Percentiles rank a stretch among this genome's conserved stretches.
These are phyloP conservation scores for Westerdykella aurantiaca DNA, from an alignment of 2,329 filamentous ascomycete species.

Conservation along the genomic window DNA sequence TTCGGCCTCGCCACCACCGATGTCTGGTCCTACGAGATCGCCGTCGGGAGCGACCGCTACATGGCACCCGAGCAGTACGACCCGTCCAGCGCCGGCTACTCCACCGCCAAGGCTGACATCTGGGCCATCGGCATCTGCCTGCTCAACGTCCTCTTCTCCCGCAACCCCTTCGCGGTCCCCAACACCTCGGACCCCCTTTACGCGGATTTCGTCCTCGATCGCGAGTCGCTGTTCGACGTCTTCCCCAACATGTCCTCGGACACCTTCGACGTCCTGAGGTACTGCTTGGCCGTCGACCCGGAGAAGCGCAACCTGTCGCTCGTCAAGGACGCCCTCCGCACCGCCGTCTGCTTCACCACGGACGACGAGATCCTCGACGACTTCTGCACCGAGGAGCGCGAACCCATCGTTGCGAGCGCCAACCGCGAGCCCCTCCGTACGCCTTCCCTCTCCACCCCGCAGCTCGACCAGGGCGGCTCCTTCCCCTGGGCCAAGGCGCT, in stretches of 20 bases:
- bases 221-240: conserved; percentile 93
- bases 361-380: conserved; percentile 88
- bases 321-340: conserved; percentile 70
- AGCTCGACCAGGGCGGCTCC: conserved; percentile 66
- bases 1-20: conserved; percentile 90
- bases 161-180: conserved; percentile 90
- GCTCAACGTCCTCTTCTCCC: conserved; percentile 91
- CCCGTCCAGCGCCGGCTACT: conserved; percentile 79
- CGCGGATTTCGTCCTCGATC: conserved; percentile 86
- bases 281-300: conserved; percentile 88
- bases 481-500: conserved; percentile 96
- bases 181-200: conserved; percentile 89
- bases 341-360: conserved; percentile 85
- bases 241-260: conserved; percentile 99
- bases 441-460: conserved; percentile 85
- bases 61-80: conserved; percentile 99
- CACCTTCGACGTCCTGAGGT: conserved; percentile 86
- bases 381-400: conserved; percentile 78
- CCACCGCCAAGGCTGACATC: conserved; percentile 85
- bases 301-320: conserved; percentile 75
- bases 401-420: conserved; percentile 69
- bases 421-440: conserved; percentile 94
- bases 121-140: conserved; percentile 97
- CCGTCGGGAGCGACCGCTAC: conserved; percentile 95
- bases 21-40: conserved; percentile 84